These are phyloP conservation scores for Cinnamomum chago DNA, from an alignment of 164 flowering plant genomes.

Conservation along the genomic window DNA sequence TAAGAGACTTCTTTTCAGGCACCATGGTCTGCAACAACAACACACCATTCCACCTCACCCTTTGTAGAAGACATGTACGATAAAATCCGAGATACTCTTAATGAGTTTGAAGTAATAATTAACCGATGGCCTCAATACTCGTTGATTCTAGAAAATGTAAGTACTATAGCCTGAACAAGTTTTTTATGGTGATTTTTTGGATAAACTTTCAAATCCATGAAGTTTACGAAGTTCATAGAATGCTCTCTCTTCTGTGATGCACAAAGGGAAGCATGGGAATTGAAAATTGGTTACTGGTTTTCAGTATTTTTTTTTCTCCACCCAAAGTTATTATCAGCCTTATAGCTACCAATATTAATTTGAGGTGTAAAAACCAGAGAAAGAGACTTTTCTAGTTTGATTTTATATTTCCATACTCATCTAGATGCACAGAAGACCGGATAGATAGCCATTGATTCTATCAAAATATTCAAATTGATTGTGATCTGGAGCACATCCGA, in stretches of 20 bases:
- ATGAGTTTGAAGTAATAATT: conserved; percentile 76
- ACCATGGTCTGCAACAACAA: conserved; percentile 66
- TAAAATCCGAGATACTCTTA: conserved; percentile 47
- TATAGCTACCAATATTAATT: background rate
- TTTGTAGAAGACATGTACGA: conserved; percentile 91
- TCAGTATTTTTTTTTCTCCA: background rate
- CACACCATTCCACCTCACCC: conserved; percentile 79
- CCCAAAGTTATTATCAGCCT: background rate
- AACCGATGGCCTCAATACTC: conserved; percentile 89
- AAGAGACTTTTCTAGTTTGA: background rate
- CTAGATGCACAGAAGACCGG: background rate
- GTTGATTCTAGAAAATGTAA: conserved; percentile 67
- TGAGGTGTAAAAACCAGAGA: background rate
- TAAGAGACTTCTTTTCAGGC: conserved; percentile 37
- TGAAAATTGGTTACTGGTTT: background rate
- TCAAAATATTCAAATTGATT: background rate
- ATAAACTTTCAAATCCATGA: background rate
- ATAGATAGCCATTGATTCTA: background rate
- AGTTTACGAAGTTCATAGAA: background rate
- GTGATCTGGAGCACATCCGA: background rate
- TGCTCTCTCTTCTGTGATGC: too few relatives aligned
- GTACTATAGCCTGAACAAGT: conserved; percentile 13
- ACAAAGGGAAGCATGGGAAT: background rate
- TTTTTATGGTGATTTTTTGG: background rate
- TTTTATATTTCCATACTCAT: background rate